Base-by-base conservation (phyloP, 2,329 filamentous ascomycete species). In the Calycina marina region DNA sequence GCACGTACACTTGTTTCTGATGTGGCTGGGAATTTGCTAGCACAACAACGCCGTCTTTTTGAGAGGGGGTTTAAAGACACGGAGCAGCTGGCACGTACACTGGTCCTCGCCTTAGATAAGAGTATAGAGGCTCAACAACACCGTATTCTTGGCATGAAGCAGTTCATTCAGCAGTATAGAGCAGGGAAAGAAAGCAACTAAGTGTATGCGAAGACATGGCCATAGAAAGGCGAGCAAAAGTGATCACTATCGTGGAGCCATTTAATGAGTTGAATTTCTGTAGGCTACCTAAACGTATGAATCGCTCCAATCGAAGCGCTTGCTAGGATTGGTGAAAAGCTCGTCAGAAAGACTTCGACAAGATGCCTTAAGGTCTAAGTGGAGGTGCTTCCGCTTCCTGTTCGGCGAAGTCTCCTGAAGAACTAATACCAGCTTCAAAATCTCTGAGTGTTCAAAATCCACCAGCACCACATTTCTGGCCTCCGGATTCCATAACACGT, bases 211-310 rank as follows among this genome's bases (percentile, higher is more conserved):
- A 39, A 34, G 30, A 28, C 22, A 39, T 39, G 31, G 28, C 29
- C 31, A 26, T 33, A 36, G 27, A 32, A 39, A 39, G 27, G 29
- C n/a, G 30, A 35, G 28, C 6, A 38, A 35, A 17, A 28, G 29
- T 33, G 20, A 32, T 35, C 14, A 24, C 33, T 32, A 35, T n/a
- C 16, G 12, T 32, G 18, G 29, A 32, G 22, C 32, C 28, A 38
- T 38, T 35, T 32, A 28, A 32, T 32, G 18, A 32, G 34, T 37
- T 33, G 34, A 32, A 37, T 37, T 37, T 13, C 30, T 37, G 15
- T 28, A 37, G 25, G 34, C 29, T 35, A 37, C 32, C 18, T 40
- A 37, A 35, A 30, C 27, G 37, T 33, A 31, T 33, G 18, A 27
- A 37, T 35, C 16, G 26, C 29, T 40, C 25, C 16, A 30, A 35